Evolutionary conservation across 345 rosid species (phyloP).

Genomic region (Gossypium stocksii): DNA sequence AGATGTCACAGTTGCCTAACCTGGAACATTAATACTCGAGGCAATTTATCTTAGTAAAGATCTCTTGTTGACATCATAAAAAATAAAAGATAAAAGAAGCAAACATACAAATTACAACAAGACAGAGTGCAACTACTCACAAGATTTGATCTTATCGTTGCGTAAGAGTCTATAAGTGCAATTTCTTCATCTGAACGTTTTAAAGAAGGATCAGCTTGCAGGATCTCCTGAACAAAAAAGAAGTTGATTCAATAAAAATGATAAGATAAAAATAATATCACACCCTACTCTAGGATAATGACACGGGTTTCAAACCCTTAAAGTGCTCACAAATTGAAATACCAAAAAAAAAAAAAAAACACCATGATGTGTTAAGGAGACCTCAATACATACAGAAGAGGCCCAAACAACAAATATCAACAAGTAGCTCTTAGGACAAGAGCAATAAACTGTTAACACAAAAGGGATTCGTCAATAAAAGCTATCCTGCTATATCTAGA

Average conservation of each 20-base stretch:
- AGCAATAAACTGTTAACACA: not conserved
- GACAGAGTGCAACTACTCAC: conserved; percentile 39
- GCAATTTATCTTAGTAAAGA: not conserved
- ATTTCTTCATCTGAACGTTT: conserved; percentile 69
- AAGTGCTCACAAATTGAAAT: not conserved
- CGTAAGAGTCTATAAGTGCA: conserved; percentile 58
- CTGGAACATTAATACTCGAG: not conserved
- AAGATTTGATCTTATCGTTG: conserved; percentile 68
- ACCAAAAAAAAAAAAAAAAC: not conserved
- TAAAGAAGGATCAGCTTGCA: conserved; percentile 58
- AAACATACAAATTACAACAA: not conserved
- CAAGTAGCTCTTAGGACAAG: not conserved
- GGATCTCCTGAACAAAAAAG: conserved; percentile 47
- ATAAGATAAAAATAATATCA: not conserved
- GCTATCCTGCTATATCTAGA: not conserved
- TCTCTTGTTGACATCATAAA: not conserved
- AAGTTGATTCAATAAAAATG: conserved; percentile 7
- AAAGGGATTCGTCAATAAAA: not conserved
- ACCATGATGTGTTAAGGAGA: not conserved
- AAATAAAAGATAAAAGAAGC: not conserved
- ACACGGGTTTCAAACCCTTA: not conserved
- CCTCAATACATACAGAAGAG: not conserved
- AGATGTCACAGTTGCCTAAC: not conserved
- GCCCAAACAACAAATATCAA: not conserved
- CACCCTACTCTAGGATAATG: not conserved